phyloP scores from a whole-genome alignment of 257 asterid genomes.

The Mitragyna speciosa region DNA sequence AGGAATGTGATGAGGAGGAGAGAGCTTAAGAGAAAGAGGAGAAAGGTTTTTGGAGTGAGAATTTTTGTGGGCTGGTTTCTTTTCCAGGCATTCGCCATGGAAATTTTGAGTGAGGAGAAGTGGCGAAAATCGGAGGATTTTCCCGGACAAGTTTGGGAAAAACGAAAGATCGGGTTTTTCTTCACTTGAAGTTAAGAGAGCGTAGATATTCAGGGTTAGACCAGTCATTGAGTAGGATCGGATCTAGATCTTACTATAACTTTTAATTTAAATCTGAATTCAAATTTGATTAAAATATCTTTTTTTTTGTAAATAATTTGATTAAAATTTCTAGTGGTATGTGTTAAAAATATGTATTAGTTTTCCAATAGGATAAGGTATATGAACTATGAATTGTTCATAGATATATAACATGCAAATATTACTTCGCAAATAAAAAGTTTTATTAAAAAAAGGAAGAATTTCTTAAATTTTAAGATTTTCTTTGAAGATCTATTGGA shows the following conservation, averaged over 20 bases:
- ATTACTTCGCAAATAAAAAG: too few species aligned
- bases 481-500: too few species aligned
- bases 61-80: constrained; percentile 66
- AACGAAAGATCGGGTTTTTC: not conserved
- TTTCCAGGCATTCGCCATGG: constrained; percentile 93
- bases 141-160: not conserved
- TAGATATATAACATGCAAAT: too few species aligned
- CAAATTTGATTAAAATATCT: too few species aligned
- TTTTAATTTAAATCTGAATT: too few species aligned
- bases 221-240: not conserved
- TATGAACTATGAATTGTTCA: too few species aligned
- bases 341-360: too few species aligned
- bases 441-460: too few species aligned
- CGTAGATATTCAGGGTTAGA: not conserved
- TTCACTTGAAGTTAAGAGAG: not conserved
- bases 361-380: too few species aligned
- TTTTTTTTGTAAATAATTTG: too few species aligned
- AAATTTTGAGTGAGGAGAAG: not conserved
- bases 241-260: not conserved
- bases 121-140: not conserved
- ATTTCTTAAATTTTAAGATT: too few species aligned
- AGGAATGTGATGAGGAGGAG: constrained; percentile 66
- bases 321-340: too few species aligned
- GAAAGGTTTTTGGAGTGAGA: constrained; percentile 60
- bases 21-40: constrained; percentile 71